Evolutionary conservation across 306 rosid genomes (phyloP).

Genomic region (Begonia peltatifolia): DNA sequence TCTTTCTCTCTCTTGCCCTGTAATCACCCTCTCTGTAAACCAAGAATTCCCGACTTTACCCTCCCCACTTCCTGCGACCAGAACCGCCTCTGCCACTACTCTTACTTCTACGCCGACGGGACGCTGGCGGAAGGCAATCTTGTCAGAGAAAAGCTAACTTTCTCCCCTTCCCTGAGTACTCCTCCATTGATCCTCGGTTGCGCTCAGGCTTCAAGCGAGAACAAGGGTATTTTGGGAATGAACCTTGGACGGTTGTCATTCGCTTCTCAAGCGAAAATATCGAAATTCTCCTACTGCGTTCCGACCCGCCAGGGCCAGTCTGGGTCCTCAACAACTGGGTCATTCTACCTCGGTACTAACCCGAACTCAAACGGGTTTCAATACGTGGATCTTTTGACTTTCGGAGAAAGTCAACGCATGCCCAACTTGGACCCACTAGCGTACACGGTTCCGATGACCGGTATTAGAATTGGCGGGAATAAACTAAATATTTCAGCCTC

Average conservation of each 20-base stretch:
- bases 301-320: conserved; percentile 23
- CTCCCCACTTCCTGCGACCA: conserved; percentile 83
- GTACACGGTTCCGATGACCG: conserved; percentile 46
- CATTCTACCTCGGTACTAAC: conserved; percentile 60
- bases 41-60: conserved; percentile 74
- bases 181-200: conserved; percentile 78
- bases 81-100: conserved; percentile 83
- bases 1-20: conserved; percentile 69
- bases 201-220: conserved; percentile 37
- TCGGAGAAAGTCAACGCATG: conserved; percentile 39
- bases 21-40: conserved; percentile 67
- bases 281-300: conserved; percentile 75
- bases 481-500: conserved; percentile 27
- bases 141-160: conserved; percentile 48
- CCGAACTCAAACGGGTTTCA: conserved; percentile 35
- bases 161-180: conserved; percentile 48
- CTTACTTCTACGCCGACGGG: conserved; percentile 88
- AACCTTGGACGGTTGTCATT: conserved; percentile 56
- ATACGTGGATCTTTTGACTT: conserved; percentile 41
- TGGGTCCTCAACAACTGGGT: conserved; percentile 29
- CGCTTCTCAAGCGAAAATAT: conserved; percentile 52
- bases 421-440: conserved; percentile 80
- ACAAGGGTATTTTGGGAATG: conserved; percentile 87
- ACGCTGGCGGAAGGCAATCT: conserved; percentile 90
- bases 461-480: conserved; percentile 35